Conservation (phyloP, 1,284 basidiomycete genomes). For the Psilocybe mexicana region DNA sequence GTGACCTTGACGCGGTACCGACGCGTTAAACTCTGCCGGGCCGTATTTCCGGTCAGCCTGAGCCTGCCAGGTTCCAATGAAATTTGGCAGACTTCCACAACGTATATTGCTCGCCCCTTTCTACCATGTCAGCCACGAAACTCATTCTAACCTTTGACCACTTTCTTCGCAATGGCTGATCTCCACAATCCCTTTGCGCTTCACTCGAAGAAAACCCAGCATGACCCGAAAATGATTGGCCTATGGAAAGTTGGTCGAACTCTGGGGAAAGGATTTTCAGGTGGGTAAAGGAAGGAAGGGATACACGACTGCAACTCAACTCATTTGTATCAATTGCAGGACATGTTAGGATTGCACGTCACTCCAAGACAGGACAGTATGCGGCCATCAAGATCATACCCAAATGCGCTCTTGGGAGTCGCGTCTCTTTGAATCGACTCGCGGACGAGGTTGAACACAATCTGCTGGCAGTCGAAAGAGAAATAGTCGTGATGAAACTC, state of each 20-base stretch:
- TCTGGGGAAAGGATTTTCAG: constrained; percentile 90
- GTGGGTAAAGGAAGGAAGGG: constrained; percentile 43
- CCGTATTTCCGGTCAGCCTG: neutral
- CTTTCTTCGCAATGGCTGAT: constrained; percentile 14
- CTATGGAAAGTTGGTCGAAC: constrained; percentile 93
- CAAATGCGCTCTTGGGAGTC: constrained; percentile 74
- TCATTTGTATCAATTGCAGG: constrained; percentile 47
- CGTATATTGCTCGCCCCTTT: neutral
- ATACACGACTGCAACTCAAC: constrained; percentile 5
- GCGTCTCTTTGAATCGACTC: constrained; percentile 71
- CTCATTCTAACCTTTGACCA: constrained; percentile 18
- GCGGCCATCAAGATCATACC: constrained; percentile 98
- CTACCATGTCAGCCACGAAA: constrained; percentile 32
- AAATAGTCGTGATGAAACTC: constrained; percentile 99
- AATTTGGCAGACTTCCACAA: neutral
- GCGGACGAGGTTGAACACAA: constrained; percentile 66
- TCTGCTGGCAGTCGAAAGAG: constrained; percentile 87
- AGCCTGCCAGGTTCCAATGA: constrained; percentile 2
- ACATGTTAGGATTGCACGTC: constrained; percentile 89
- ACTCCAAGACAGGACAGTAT: constrained; percentile 85
- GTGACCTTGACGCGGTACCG: constrained; percentile 11
- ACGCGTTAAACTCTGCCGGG: constrained; percentile 33
- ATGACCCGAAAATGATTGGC: constrained; percentile 82
- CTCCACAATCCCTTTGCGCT: constrained; percentile 14
- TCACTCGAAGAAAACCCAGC: constrained; percentile 22